Evolutionary conservation across 768 basidiomycete genomes (phyloP), one percentile per base, ranked within the genome.

Genomic region (Kwoniella dendrophila): DNA sequence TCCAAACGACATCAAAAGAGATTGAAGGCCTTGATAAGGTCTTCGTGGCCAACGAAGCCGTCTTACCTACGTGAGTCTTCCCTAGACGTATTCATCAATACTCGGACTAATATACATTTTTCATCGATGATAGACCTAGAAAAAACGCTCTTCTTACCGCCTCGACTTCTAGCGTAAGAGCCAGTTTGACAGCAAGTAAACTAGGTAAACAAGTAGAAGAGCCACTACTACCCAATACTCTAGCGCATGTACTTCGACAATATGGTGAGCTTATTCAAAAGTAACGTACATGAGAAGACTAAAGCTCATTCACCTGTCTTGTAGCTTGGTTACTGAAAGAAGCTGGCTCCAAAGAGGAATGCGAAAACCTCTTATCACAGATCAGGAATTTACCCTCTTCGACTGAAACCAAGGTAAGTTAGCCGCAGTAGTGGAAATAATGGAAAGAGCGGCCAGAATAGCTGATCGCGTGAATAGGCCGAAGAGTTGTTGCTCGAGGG

Each of bases 401-500:
- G n/a, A 50, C 56, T 3, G 55, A 59, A 12, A 32, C 49, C 18
- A 64, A 67, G 32, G 68, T 66, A 52, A 48, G 64, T 40, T 44
- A 20, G 30, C 22, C 30, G 4, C 10, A 38, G 5, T 4, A 7
- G 24, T 32, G 6, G 16, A 11, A 18, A 20, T 1, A n/a, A n/a
- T n/a, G n/a, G n/a, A n/a, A n/a, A n/a, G n/a, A n/a, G n/a, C n/a
- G n/a, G n/a, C n/a, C 1, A 44, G 7, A n/a, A 20, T 24, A 50
- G 41, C 50, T 50, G 34, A 62, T 20, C 1, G 51, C 11, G 26
- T 26, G 22, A 36, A 4, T 59, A 93, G 89, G 87, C 87, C 10
- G 88, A 90, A 72, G 87, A 90, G 72, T 85, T 85, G 67, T 83
- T 84, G 2, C 80, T 96, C 0, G 83, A 90, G 72, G 93, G 88